These are phyloP conservation scores for Ophiosphaerella herpotricha DNA, from an alignment of 2,329 filamentous ascomycete species.

Conservation along the genomic window DNA sequence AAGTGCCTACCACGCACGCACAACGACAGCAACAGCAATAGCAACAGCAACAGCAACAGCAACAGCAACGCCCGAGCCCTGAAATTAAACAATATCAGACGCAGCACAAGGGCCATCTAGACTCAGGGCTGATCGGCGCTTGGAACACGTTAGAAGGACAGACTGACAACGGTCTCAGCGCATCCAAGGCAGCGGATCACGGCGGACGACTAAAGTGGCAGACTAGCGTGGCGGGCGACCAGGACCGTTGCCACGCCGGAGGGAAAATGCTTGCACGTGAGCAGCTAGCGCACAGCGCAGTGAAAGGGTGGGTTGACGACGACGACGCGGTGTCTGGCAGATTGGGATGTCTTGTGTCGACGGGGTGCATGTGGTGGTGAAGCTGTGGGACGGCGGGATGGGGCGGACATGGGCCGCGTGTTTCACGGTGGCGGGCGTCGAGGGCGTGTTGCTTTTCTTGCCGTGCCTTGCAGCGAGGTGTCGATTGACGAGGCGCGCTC, in stretches of 20 bases:
- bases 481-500: too few species aligned
- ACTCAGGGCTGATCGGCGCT: too few species aligned
- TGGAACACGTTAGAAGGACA: too few species aligned
- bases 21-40: too few species aligned
- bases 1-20: too few species aligned
- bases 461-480: conserved; percentile 16
- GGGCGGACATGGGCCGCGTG: conserved; percentile 22
- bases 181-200: conserved; percentile 2
- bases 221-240: conserved; percentile 19
- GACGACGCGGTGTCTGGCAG: conserved; percentile 22
- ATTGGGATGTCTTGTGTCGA: conserved; percentile 3
- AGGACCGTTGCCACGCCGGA: conserved; percentile 24
- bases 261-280: conserved; percentile 19
- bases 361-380: background rate
- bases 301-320: conserved; percentile 7
- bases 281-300: conserved; percentile 1
- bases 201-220: background rate
- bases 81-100: too few species aligned
- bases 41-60: too few species aligned
- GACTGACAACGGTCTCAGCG: background rate
- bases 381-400: conserved; percentile 17
- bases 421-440: conserved; percentile 22
- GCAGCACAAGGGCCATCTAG: too few species aligned
- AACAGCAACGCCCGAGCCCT: too few species aligned
- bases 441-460: conserved; percentile 14